Conservation (phyloP, 2,329 filamentous ascomycete species). For the Diaporthe velutina region DNA sequence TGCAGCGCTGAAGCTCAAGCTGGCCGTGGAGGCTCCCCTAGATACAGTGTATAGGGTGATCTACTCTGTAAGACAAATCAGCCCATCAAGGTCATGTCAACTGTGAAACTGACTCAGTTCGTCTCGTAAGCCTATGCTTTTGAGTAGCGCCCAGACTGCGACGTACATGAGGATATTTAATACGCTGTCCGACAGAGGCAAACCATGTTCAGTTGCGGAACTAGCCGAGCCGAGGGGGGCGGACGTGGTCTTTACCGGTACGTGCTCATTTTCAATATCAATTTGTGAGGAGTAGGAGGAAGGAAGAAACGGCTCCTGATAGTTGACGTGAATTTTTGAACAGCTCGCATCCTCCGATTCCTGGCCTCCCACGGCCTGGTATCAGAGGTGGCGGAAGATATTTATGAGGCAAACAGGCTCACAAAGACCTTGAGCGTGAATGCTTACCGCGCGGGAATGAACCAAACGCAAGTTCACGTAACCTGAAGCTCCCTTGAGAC, state of each 20-base stretch:
- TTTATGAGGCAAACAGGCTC: conserved; percentile 32
- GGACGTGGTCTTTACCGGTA: conserved; percentile 19
- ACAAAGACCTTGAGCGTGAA: conserved; percentile 18
- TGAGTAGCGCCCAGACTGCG: conserved; percentile 27
- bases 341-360: conserved; percentile 36
- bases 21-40: conserved; percentile 17
- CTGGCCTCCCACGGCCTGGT: conserved; percentile 29
- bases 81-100: no score
- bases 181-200: conserved; percentile 9
- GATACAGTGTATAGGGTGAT: conserved; percentile 27
- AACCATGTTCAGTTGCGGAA: conserved; percentile 12
- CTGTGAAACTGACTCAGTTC: background rate
- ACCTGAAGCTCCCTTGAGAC: background rate
- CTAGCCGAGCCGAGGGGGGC: conserved; percentile 5
- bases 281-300: no score
- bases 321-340: background rate
- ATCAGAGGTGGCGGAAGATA: conserved; percentile 26
- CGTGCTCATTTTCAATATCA: background rate
- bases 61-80: conserved; percentile 15
- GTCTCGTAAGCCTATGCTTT: conserved; percentile 28
- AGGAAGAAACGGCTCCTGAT: background rate
- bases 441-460: conserved; percentile 23
- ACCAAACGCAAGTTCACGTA: background rate
- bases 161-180: conserved; percentile 32
- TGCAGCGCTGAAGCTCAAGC: background rate